These are phyloP conservation scores for Brassica napus DNA, from an alignment of 345 rosid species.

Conservation along the genomic window Da-Ae NC_063447.1:1535001-1535500, in stretches of 20 bases:
- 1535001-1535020: slow-evolving; percentile 20
- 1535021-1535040: slow-evolving; percentile 21
- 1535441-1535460: too few species aligned
- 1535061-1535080: slow-evolving; percentile 21
- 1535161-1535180: neutral
- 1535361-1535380: too few species aligned
- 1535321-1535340: too few species aligned
- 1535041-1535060: slow-evolving; percentile 26
- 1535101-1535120: slow-evolving; percentile 34
- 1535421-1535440: too few species aligned
- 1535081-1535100: slow-evolving; percentile 22
- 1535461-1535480: neutral
- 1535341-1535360: too few species aligned
- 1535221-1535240: neutral
- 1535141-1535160: neutral
- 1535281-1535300: too few species aligned
- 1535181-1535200: neutral
- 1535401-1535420: too few species aligned
- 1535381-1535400: too few species aligned
- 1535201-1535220: neutral
- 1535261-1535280: too few species aligned
- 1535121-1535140: slow-evolving; percentile 18
- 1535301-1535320: too few species aligned
- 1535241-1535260: too few species aligned
- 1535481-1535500: neutral